Evolutionary conservation across 1,284 basidiomycete species (phyloP).

Genomic region (Rhizoctonia solani): DNA sequence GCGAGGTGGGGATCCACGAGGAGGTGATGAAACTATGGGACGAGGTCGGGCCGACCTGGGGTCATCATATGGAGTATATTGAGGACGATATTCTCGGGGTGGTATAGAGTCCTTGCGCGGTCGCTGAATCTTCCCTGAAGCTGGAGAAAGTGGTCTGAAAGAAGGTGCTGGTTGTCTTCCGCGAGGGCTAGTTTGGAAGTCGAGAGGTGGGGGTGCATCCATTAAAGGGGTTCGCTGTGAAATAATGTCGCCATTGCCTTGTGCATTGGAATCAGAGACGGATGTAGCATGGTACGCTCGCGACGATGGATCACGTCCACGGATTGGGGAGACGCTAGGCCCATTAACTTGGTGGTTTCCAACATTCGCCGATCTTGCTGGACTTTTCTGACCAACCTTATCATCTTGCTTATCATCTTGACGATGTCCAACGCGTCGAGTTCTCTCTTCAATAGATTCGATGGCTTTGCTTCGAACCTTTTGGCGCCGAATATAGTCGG

Average conservation of each 20-base stretch:
- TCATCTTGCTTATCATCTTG: neutral
- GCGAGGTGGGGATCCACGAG: conserved; percentile 33
- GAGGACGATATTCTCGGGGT: conserved; percentile 15
- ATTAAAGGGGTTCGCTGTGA: neutral
- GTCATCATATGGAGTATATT: conserved; percentile 29
- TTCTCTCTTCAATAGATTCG: conserved; percentile 26
- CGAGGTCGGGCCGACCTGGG: conserved; percentile 17
- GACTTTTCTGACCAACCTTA: conserved; percentile 8
- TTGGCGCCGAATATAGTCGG: conserved; percentile 24
- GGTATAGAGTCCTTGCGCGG: conserved; percentile 14
- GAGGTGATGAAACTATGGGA: conserved; percentile 26
- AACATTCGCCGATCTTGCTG: neutral
- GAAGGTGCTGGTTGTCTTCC: conserved; percentile 1
- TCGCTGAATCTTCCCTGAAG: conserved; percentile 1
- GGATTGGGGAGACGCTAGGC: neutral
- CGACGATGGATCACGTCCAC: conserved; percentile 11
- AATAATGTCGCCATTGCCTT: neutral
- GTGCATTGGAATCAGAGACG: conserved; percentile 1
- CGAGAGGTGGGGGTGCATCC: neutral
- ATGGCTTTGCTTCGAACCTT: conserved; percentile 23
- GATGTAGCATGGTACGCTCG: conserved; percentile 7
- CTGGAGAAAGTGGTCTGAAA: conserved; percentile 5
- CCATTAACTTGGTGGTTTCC: neutral
- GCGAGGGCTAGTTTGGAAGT: conserved; percentile 15
- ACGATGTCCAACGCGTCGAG: conserved; percentile 1